Base-by-base conservation (phyloP, 176 grass and related monocot genomes). In the Elaeis guineensis region DNA sequence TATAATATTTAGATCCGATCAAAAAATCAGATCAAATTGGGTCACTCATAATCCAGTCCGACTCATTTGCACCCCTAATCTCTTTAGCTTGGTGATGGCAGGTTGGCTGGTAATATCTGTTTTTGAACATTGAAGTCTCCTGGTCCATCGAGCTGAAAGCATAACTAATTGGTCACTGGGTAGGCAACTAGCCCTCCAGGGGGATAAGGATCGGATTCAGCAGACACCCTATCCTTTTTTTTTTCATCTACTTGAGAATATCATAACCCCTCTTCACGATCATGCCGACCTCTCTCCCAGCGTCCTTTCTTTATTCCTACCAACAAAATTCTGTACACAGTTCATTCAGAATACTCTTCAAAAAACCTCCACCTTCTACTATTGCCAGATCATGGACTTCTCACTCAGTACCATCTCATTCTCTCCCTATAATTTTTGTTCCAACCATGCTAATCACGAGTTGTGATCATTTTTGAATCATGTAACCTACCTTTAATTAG, bases 141-240 rank as follows among this genome's bases (percentile, higher is more conserved):
- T n/a, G n/a, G n/a, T n/a, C n/a, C n/a, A n/a, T n/a, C n/a, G n/a
- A n/a, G n/a, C n/a, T n/a, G n/a, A n/a, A n/a, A n/a, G n/a, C n/a
- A n/a, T n/a, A n/a, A n/a, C n/a, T n/a, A n/a, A n/a, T n/a, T n/a
- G n/a, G n/a, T n/a, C n/a, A n/a, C n/a, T n/a, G n/a, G n/a, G n/a
- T n/a, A n/a, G n/a, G n/a, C n/a, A n/a, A n/a, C n/a, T n/a, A n/a
- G n/a, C n/a, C n/a, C n/a, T n/a, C n/a, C n/a, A n/a, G n/a, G n/a
- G n/a, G n/a, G n/a, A n/a, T n/a, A 52, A 62, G 20, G 19, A 50
- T 24, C 54, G 14, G 39, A 64, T 51, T 70, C 52, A 25, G 24
- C 60, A 8, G 60, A 70, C n/a, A 44, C 56, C 61, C 22, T 59
- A 62, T 19, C 54, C 35, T 63, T 59, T 72, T 3, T 5, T 16